Base-by-base conservation (phyloP, 192 early-diverging fungal species). In the Coemansia sp. region DNA sequence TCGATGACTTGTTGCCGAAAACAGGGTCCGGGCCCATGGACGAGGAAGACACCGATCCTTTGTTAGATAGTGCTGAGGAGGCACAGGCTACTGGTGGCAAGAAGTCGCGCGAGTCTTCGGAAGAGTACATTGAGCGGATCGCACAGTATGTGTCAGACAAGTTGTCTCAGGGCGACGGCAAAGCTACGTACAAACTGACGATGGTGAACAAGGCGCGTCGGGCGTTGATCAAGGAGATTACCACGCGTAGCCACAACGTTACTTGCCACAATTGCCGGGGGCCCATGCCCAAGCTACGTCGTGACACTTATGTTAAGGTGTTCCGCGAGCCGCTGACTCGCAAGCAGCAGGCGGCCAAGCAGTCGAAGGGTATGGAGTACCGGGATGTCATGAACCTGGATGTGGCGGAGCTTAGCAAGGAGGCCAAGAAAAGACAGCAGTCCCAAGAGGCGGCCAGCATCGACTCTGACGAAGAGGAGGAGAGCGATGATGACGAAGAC, bases 221-320 rank as follows among this genome's bases (percentile, higher is more conserved):
- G 11, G 58, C 61, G 44, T 61, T 84, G 39, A 85, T 85, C 69
- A 73, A 75, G 55, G 75, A 78, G 60, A 62, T 85, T 15, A 64
- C 81, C 18, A 15, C n/a, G 15, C 78, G 78, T 49, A 80, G 68
- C 70, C 65, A 69, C 16, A 76, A 68, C 47, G 79, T 64, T 34
- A 85, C 86, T 36, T 94, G 93, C 70, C 83, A 84, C 46, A 89
- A 92, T 81, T 94, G 93, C 76, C 73, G 75, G 9, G 84, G 74
- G 12, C 75, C 83, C 22, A 67, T 85, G n/a, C 91, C 92, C 64
- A 88, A 90, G 65, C 85, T 95, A 66, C 86, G 94, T 24, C 91
- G 88, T 61, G 95, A 96, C 66, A 94, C 93, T 6, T 82, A 87
- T 68, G 81, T 89, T 64, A 97, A 97, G 80, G 84, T 98, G 27